phyloP scores from a whole-genome alignment of 2,329 filamentous ascomycete genomes.

The Pseudogymnoascus sp. region DNA sequence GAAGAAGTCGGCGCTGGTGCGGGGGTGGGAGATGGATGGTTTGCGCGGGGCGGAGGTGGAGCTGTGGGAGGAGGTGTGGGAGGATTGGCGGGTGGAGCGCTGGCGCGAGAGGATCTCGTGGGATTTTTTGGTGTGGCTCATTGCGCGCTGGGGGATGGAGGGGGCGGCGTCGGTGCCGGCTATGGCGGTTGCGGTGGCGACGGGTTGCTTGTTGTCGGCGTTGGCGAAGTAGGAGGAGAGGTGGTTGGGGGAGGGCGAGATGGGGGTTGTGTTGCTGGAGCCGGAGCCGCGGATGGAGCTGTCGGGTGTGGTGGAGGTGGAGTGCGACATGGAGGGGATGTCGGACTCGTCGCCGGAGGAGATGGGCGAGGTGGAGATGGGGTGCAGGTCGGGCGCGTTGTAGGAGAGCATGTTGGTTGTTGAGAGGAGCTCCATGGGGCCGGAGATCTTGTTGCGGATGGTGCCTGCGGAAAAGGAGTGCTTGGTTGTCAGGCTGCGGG shows the following conservation, averaged over 20 bases:
- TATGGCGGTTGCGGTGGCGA: constrained; percentile 35
- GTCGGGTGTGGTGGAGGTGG: constrained; percentile 39
- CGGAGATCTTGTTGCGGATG: constrained; percentile 65
- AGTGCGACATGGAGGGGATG: constrained; percentile 38
- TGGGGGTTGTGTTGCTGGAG: constrained; percentile 20
- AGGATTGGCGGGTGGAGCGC: constrained; percentile 55
- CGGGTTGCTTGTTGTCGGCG: constrained; percentile 20
- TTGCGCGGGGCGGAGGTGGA: constrained; percentile 23
- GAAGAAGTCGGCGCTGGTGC: constrained; percentile 18
- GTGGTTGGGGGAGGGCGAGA: constrained; percentile 58
- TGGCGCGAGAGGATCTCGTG: constrained; percentile 68
- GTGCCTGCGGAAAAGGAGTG: constrained; percentile 20
- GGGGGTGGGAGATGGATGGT: constrained; percentile 25
- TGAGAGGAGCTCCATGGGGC: constrained; percentile 77
- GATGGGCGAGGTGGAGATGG: constrained; percentile 36
- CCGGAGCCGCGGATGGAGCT: constrained; percentile 33
- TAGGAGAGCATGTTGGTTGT: constrained; percentile 96
- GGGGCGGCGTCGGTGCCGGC: constrained; percentile 53
- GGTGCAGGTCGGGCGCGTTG: constrained; percentile 76
- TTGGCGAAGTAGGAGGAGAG: constrained; percentile 58
- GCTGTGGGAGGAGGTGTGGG: constrained; percentile 50
- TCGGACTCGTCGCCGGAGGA: constrained; percentile 70
- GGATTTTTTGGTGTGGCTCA: constrained; percentile 83
- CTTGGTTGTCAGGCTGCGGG: constrained; percentile 25
- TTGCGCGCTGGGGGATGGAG: constrained; percentile 67